phyloP scores from a whole-genome alignment of 495 filamentous ascomycete genomes.

The Lepraria neglecta region DNA sequence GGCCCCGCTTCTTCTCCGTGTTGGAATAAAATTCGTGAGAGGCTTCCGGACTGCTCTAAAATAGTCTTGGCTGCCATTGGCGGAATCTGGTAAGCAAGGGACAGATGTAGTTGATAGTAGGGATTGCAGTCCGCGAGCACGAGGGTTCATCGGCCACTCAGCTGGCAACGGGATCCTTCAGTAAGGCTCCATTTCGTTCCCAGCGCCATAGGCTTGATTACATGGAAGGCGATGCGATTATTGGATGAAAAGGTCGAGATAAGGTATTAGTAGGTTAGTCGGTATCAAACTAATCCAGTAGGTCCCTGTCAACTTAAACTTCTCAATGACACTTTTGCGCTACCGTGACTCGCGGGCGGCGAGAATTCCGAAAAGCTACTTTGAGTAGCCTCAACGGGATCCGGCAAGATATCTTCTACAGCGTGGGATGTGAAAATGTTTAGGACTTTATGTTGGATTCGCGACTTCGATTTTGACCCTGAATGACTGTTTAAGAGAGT shows the following conservation, averaged over 20 bases:
- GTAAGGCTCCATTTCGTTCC: constrained; percentile 6
- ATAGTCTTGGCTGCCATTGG: neutral
- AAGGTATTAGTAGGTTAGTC: constrained; percentile 3
- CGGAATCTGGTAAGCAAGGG: neutral
- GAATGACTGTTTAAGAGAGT: too few relatives aligned
- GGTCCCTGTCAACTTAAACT: neutral
- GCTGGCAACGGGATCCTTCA: constrained; percentile 9
- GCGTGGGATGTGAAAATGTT: neutral
- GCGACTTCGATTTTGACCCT: too few relatives aligned
- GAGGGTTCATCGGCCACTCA: constrained; percentile 6
- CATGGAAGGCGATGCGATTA: constrained; percentile 12
- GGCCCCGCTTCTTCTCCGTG: neutral
- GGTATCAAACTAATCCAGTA: neutral
- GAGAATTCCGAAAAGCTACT: neutral
- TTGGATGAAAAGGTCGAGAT: constrained; percentile 4
- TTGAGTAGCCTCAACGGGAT: neutral
- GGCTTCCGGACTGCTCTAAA: constrained; percentile 5
- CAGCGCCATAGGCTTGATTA: neutral
- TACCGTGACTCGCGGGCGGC: neutral
- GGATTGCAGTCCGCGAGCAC: neutral
- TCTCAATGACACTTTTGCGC: neutral
- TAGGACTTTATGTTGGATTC: too few relatives aligned
- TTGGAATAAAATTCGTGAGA: neutral
- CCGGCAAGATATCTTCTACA: constrained; percentile 4
- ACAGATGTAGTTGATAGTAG: neutral